Percentiles rank a stretch among this genome's conserved stretches.
Evolutionary conservation across 2,329 filamentous ascomycete genomes (phyloP).

Genomic region (Fusarium nygamai): DNA sequence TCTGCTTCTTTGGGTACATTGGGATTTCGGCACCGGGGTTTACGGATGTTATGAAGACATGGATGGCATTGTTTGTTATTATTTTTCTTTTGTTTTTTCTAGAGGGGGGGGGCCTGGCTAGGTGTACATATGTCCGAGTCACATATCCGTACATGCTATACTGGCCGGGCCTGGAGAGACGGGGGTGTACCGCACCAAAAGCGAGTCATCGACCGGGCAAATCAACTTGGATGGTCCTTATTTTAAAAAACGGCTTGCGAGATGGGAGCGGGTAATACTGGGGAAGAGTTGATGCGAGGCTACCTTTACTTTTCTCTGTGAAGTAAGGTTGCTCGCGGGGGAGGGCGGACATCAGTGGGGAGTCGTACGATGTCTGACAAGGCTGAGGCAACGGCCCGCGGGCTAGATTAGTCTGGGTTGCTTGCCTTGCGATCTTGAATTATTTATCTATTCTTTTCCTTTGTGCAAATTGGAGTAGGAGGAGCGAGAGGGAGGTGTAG

Average conservation of each 20-base stretch:
- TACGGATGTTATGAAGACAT: conserved; percentile 46
- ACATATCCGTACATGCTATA: conserved; percentile 7
- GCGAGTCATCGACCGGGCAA: conserved; percentile 35
- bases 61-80: conserved; percentile 41
- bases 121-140: conserved; percentile 11
- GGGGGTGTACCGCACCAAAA: conserved; percentile 35
- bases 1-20: conserved; percentile 41
- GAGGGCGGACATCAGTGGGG: conserved; percentile 39
- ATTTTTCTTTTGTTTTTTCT: conserved; percentile 29
- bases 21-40: conserved; percentile 41
- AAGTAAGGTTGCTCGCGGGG: conserved; percentile 36
- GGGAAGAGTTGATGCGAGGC: conserved; percentile 42
- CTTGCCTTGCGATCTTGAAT: conserved; percentile 23
- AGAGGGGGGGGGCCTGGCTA: conserved; percentile 17
- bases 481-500: conserved; percentile 26
- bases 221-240: conserved; percentile 23
- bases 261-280: conserved; percentile 44
- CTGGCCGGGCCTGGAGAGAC: conserved; percentile 23
- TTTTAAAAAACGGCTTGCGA: conserved; percentile 21
- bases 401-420: conserved; percentile 24
- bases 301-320: conserved; percentile 37
- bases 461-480: conserved; percentile 37
- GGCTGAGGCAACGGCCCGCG: conserved; percentile 41
- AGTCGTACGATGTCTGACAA: conserved; percentile 44
- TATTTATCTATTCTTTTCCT: conserved; percentile 31